Evolutionary conservation across 192 early-diverging fungal species (phyloP).

Genomic region (Oehlia diaphana): DNA sequence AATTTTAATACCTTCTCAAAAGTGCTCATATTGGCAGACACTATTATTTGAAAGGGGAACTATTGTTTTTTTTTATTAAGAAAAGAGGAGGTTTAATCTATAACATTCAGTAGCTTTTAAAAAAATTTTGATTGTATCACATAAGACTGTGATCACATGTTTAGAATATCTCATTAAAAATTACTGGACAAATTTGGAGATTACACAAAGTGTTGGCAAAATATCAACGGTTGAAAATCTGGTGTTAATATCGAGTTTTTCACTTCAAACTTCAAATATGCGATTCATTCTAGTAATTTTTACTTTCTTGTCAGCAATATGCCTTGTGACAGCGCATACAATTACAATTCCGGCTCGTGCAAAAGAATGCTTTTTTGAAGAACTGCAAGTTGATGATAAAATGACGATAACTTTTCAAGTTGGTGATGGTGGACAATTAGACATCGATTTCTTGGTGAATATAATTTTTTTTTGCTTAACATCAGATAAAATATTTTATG

Average conservation of each 20-base stretch:
- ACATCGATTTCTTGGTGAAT: constrained; percentile 67
- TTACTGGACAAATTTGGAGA: neutral
- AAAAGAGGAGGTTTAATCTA: neutral
- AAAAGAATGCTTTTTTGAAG: constrained; percentile 65
- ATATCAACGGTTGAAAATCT: neutral
- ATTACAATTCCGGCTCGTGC: constrained; percentile 14
- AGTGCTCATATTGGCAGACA: neutral
- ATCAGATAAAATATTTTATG: no score
- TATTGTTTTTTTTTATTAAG: neutral
- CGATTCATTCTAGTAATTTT: neutral
- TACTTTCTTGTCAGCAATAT: constrained; percentile 8
- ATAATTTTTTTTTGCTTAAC: no score
- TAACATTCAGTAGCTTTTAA: neutral
- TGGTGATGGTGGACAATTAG: constrained; percentile 60
- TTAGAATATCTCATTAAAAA: neutral
- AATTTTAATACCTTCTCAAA: constrained; percentile 18
- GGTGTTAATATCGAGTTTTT: neutral
- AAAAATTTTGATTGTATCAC: neutral
- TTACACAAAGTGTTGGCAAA: constrained; percentile 1
- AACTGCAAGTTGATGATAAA: constrained; percentile 55
- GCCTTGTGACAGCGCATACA: neutral
- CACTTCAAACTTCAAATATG: neutral
- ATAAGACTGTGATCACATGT: neutral
- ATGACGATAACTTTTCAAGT: constrained; percentile 73
- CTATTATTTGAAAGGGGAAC: neutral